Conservation (phyloP, 1,139 yeast genomes). For the Candida anutae region DNA sequence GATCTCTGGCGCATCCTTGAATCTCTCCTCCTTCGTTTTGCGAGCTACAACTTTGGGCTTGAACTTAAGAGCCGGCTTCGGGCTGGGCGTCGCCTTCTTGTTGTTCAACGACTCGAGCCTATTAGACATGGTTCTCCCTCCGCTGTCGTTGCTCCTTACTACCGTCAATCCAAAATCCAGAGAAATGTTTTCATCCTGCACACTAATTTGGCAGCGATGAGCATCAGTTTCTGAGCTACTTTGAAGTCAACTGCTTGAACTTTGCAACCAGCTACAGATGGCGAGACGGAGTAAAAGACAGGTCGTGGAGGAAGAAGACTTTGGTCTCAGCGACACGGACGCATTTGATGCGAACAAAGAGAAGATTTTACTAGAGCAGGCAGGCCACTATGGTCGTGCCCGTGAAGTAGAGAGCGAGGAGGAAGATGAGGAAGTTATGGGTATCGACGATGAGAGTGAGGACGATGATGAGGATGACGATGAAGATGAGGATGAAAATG, state of each 20-base stretch:
- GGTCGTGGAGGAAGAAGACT: conserved; percentile 12
- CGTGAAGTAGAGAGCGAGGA: conserved; percentile 29
- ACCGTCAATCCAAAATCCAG: too few species aligned
- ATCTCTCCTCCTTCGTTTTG: conserved; percentile 76
- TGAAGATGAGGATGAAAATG: conserved; percentile 27
- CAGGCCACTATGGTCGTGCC: conserved; percentile 35
- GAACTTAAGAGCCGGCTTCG: conserved; percentile 56
- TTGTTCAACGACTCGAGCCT: conserved; percentile 37
- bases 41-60: conserved; percentile 80
- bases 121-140: conserved; percentile 32
- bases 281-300: conserved; percentile 5
- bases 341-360: conserved; percentile 62
- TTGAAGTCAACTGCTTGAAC: too few species aligned
- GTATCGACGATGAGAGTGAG: conserved; percentile 20
- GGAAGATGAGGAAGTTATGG: conserved; percentile 46
- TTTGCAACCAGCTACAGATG: conserved; percentile 1
- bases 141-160: too few species aligned
- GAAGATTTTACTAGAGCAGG: conserved; percentile 50
- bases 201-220: too few species aligned
- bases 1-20: conserved; percentile 58
- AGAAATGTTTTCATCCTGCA: too few species aligned
- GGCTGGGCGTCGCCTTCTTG: conserved; percentile 17
- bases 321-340: conserved; percentile 61
- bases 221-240: too few species aligned
- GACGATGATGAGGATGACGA: conserved; percentile 19